A percentile compares a stretch with the other conserved stretches of the same genome.
These are phyloP conservation scores for Sporisorium graminicola DNA, from an alignment of 1,284 basidiomycete genomes.

Conservation along the genomic window DNA sequence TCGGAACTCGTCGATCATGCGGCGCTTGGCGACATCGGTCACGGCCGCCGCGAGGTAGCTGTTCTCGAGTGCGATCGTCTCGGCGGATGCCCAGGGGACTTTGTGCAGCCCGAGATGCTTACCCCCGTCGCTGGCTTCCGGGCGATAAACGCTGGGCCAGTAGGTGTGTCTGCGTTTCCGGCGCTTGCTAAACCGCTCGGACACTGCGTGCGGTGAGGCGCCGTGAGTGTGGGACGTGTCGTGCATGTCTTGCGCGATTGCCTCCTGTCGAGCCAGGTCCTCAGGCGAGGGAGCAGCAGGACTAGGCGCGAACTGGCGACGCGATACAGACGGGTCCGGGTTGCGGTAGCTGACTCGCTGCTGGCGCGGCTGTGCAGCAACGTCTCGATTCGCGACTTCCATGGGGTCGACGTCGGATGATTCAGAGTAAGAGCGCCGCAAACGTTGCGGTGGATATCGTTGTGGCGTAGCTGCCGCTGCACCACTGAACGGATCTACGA, in stretches of 20 bases:
- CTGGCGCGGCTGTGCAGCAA: conserved; percentile 3
- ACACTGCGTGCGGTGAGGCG: background rate
- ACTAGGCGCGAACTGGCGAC: no score
- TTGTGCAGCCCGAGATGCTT: conserved; percentile 5
- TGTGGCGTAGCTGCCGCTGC: no score
- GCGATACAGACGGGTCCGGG: conserved; percentile 2
- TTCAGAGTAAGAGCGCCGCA: background rate
- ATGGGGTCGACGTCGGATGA: conserved; percentile 11
- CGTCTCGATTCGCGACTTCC: conserved; percentile 7
- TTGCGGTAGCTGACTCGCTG: conserved; percentile 2
- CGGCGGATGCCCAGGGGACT: background rate
- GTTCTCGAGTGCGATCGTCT: conserved; percentile 2
- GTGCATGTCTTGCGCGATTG: background rate
- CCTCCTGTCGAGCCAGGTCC: conserved; percentile 1
- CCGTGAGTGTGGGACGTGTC: no score
- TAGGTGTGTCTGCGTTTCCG: conserved; percentile 6
- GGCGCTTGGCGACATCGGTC: conserved; percentile 5
- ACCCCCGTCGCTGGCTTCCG: conserved; percentile 8
- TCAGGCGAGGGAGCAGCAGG: conserved; percentile 1
- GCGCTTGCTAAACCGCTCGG: conserved; percentile 2
- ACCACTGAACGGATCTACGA: no score
- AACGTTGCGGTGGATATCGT: no score
- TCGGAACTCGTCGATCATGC: conserved; percentile 13
- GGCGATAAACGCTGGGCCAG: conserved; percentile 8
- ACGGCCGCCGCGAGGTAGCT: conserved; percentile 1